Conservation (phyloP, 768 basidiomycete species). For the Termitomyces sp. region DNA sequence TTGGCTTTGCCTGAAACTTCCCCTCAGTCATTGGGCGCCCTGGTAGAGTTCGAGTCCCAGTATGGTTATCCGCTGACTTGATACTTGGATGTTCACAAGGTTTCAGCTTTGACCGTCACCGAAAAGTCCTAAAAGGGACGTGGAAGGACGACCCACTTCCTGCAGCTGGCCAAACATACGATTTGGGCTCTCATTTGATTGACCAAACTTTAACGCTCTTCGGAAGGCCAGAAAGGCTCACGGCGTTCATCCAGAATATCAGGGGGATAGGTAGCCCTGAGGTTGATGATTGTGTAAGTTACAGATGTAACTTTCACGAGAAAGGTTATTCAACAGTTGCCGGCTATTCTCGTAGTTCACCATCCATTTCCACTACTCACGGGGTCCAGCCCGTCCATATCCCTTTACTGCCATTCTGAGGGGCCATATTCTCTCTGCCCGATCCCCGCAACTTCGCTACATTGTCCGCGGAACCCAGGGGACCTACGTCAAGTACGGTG, state of each 20-base stretch:
- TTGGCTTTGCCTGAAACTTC: conserved; percentile 52
- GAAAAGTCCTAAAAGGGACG: conserved; percentile 58
- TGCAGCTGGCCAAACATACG: conserved; percentile 67
- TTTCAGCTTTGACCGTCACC: conserved; percentile 72
- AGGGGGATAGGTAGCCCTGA: conserved; percentile 62
- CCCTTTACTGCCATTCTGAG: conserved; percentile 68
- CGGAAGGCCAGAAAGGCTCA: conserved; percentile 67
- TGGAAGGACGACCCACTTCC: conserved; percentile 78
- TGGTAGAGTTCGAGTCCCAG: conserved; percentile 78
- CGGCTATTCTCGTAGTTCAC: conserved; percentile 40
- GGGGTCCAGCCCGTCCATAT: conserved; percentile 37
- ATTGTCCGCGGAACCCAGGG: conserved; percentile 70
- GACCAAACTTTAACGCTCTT: conserved; percentile 78
- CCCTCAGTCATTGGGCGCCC: conserved; percentile 53
- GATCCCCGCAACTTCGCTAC: conserved; percentile 67
- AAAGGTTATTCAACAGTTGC: background rate
- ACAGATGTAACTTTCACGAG: background rate
- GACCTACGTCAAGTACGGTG: conserved; percentile 70
- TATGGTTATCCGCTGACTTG: conserved; percentile 28
- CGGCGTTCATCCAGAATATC: conserved; percentile 68
- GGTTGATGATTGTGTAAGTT: conserved; percentile 64
- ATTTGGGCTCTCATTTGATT: conserved; percentile 78
- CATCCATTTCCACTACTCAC: conserved; percentile 50
- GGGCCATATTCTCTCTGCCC: conserved; percentile 68
- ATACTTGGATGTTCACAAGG: background rate